These are phyloP conservation scores for Decorospora gaudefroyi DNA, from an alignment of 2,329 filamentous ascomycete species.

Conservation along the genomic window DNA sequence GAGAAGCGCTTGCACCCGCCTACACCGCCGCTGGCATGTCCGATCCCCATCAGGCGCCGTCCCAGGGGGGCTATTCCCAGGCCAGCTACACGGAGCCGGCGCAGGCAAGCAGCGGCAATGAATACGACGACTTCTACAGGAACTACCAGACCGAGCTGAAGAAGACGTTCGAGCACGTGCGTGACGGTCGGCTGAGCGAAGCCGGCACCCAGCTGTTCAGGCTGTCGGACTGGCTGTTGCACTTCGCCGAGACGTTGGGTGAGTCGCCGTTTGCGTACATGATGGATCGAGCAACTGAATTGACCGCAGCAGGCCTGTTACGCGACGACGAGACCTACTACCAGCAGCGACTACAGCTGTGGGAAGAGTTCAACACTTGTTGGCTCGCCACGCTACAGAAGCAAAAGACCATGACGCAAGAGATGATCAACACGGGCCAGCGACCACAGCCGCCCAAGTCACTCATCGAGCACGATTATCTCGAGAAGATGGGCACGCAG, in stretches of 20 bases:
- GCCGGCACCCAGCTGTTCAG: constrained; percentile 63
- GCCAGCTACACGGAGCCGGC: constrained; percentile 41
- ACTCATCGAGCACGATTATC: constrained; percentile 68
- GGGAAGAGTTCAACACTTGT: constrained; percentile 92
- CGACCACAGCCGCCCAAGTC: constrained; percentile 63
- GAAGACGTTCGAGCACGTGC: constrained; percentile 73
- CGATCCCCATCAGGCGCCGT: constrained; percentile 52
- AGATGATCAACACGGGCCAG: constrained; percentile 63
- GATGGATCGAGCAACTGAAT: constrained; percentile 48
- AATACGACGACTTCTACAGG: constrained; percentile 69
- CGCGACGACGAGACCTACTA: constrained; percentile 79
- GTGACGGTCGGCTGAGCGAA: constrained; percentile 63
- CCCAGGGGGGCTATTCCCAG: constrained; percentile 49
- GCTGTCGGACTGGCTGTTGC: constrained; percentile 68
- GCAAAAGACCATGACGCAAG: constrained; percentile 73
- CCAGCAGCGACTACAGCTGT: constrained; percentile 77
- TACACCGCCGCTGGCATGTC: constrained; percentile 58
- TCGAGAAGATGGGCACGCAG: constrained; percentile 81
- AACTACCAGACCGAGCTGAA: constrained; percentile 61
- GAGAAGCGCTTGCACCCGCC: constrained; percentile 56
- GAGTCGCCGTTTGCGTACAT: constrained; percentile 46
- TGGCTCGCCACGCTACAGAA: constrained; percentile 84
- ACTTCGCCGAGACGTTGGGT: constrained; percentile 69
- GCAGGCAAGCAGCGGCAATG: constrained; percentile 50
- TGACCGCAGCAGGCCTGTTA: constrained; percentile 75